Conservation (phyloP, 1,284 basidiomycete genomes). For the Mycosarcoma maydis region DNA sequence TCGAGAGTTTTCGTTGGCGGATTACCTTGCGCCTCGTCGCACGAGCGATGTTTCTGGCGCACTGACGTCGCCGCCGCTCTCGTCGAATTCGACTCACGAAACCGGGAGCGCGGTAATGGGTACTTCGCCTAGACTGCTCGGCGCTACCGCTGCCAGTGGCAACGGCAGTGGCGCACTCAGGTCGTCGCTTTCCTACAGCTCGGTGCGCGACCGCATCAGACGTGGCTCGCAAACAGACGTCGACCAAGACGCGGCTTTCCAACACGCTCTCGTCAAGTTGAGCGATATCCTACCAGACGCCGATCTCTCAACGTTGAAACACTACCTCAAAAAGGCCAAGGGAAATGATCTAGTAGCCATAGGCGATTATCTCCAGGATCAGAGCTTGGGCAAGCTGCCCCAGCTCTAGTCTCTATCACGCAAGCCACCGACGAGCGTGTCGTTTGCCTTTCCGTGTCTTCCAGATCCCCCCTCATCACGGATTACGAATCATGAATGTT, state of each 20-base stretch:
- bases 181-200: constrained; percentile 33
- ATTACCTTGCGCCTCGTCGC: constrained; percentile 16
- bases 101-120: no score
- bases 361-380: constrained; percentile 57
- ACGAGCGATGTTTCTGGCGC: constrained; percentile 8
- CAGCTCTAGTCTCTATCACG: constrained; percentile 4
- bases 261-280: constrained; percentile 42
- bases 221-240: constrained; percentile 9
- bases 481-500: not conserved
- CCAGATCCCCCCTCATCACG: no score
- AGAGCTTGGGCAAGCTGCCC: constrained; percentile 42
- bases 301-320: constrained; percentile 39
- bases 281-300: constrained; percentile 59
- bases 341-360: constrained; percentile 58
- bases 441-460: no score
- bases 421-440: no score
- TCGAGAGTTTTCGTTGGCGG: constrained; percentile 18
- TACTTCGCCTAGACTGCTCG: constrained; percentile 2
- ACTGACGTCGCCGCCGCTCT: constrained; percentile 6
- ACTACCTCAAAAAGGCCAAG: constrained; percentile 50
- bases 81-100: not conserved
- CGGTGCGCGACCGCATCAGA: constrained; percentile 32
- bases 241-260: constrained; percentile 29
- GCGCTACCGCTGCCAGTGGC: not conserved
- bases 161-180: not conserved